Evolutionary conservation across 1,284 basidiomycete species (phyloP).

Genomic region (Phellopilus nigrolimitatus): DNA sequence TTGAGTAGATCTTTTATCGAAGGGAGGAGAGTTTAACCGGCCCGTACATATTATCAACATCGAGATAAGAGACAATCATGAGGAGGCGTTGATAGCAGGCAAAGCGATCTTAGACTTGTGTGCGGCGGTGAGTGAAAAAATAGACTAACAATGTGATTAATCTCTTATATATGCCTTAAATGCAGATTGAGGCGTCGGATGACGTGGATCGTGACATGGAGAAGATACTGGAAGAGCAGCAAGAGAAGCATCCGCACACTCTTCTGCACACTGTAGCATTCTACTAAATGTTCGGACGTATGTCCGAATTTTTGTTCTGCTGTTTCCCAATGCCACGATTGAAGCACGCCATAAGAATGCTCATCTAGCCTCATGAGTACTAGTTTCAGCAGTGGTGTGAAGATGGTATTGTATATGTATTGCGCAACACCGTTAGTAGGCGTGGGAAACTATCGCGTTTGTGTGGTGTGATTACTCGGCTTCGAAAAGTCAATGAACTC

Average conservation of each 20-base stretch:
- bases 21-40: slow-evolving; percentile 90
- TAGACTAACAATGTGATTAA: background rate
- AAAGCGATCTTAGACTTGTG: slow-evolving; percentile 95
- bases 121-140: slow-evolving; percentile 59
- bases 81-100: slow-evolving; percentile 94
- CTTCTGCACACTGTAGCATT: slow-evolving; percentile 89
- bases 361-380: background rate
- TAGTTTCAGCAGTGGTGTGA: background rate
- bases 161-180: background rate
- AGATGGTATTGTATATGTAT: too few species aligned
- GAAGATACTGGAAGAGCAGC: slow-evolving; percentile 77
- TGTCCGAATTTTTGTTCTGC: background rate
- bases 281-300: slow-evolving; percentile 47
- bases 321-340: slow-evolving; percentile 3
- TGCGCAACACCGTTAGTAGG: background rate
- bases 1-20: slow-evolving; percentile 72
- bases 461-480: background rate
- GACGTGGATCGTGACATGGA: slow-evolving; percentile 94
- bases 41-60: slow-evolving; percentile 97
- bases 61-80: slow-evolving; percentile 99
- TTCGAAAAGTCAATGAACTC: background rate
- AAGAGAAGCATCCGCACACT: slow-evolving; percentile 88
- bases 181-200: slow-evolving; percentile 77
- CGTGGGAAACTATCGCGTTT: slow-evolving; percentile 19
- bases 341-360: slow-evolving; percentile 14